Conservation (phyloP, 2,329 filamentous ascomycete species). For the Ceratocystis harringtonii region DNA sequence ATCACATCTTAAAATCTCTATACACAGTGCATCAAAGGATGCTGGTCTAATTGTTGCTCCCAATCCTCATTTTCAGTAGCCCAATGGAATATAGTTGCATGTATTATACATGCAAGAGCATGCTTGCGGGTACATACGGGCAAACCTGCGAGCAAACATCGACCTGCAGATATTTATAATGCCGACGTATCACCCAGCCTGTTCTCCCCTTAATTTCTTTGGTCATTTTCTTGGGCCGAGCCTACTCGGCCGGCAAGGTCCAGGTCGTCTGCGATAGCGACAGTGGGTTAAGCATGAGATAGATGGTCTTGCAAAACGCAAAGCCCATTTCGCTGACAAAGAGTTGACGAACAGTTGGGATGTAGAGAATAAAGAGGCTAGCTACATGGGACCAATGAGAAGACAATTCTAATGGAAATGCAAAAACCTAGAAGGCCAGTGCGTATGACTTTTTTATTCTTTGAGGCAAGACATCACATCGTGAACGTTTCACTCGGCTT, state of each 20-base stretch:
- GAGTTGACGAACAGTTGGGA: neutral
- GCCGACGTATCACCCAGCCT: no score
- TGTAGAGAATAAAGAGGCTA: neutral
- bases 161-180: no score
- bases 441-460: neutral
- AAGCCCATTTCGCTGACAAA: no score
- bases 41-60: neutral
- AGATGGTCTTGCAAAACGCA: no score
- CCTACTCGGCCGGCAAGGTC: neutral
- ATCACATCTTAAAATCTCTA: no score
- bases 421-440: neutral
- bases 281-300: neutral
- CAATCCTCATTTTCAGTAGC: neutral
- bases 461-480: constrained; percentile 2
- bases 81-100: neutral
- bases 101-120: neutral
- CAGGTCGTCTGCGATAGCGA: neutral
- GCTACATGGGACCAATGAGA: no score
- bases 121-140: neutral
- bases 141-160: neutral
- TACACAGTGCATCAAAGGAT: neutral
- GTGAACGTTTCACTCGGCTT: neutral
- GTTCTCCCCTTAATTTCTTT: neutral
- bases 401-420: neutral
- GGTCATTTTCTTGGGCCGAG: neutral